Base-by-base conservation (phyloP, 768 basidiomycete genomes). In the Fibroporia radiculosa region DNA sequence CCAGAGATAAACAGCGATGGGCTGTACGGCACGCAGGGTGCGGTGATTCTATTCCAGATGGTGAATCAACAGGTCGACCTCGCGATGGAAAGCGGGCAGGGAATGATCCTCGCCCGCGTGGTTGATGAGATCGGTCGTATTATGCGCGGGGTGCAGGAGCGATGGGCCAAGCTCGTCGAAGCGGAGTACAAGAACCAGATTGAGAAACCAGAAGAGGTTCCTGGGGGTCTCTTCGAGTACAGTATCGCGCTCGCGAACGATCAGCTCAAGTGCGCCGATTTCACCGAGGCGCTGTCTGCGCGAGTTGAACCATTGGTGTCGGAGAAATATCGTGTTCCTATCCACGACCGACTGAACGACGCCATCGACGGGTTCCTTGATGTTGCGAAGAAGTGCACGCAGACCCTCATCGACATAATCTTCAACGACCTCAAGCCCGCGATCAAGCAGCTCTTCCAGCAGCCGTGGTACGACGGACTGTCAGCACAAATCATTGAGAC, bases 341-440 rank as follows among this genome's bases (percentile, higher is more conserved):
- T 98, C 56, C 82, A 77, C 53, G 90, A 92, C 56, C 77, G 81
- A 34, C 70, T 98, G 41, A 97, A 96, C 68, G 87, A 95, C 51
- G 93, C 93, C 26, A 97, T 98, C 53, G 95, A 99, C 60, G 96
- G 96, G 3, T 98, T 93, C 64, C 77, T 98, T 50, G 96, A 99
- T 63, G 91, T 98, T 29, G 93, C 93, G 42, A 98, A 98, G 72
- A 90, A 89, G 62, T 98, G 93, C 70, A 92, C 87, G 18, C 88
- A 95, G 56, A 85, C 86, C 0, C 77, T 99, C 46, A 93, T 99
- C 57, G 87, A 89, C 55, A 80, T 95, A 56, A 83, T 98, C 56
- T 92, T 96, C 71, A 88, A 96, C 63, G 96, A 98, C 61, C 67
- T 98, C 53, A 89, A 84, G 61, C 80, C 85, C 0, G 93, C 86